Base-by-base conservation (phyloP, 2,329 filamentous ascomycete species). In the Fusarium piperis region DNA sequence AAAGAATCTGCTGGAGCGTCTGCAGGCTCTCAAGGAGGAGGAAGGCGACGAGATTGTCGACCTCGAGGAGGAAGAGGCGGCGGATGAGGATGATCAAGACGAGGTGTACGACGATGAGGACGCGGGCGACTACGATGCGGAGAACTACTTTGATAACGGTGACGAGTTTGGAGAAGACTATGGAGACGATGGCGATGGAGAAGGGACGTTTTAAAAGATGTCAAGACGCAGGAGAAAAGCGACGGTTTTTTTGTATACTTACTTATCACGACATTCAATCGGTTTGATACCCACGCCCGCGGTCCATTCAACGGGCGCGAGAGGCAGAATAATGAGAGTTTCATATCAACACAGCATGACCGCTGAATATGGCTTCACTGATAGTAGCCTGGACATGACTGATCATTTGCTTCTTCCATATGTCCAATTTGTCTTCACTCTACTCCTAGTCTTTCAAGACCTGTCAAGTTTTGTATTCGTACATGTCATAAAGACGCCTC, bases 111-210 rank as follows among this genome's bases (percentile, higher is more conserved):
- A 90, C 53, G 88, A 90, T 62, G 87, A 89, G 64, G 87, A 88
- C 55, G 88, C 86, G 2, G 88, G 88, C 9, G 88, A 90, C 67
- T 90, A 90, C 75, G 86, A 90, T 48, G 88, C 88, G 3, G 88
- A 90, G 74, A 83, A 84, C 11, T 90, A 90, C 79, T 90, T 90
- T 76, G 88, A 90, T 66, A 87, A 85, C 26, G 87, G 87, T 13
- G 86, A 88, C 67, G 87, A 89, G 26, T 84, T 87, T 59, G 84
- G 85, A 36, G 85, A 86, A 23, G 86, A 87, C 52, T 85, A 85
- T 53, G 86, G 83, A 4, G 85, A 85, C 11, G 85, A 85, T 9
- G 87, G 87, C 26, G 88, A 87, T 35, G 86, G 82, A 41, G 83
- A 84, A 70, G 81, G 80, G 9, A 83, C 81, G 5, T 83, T 81